Conservation (phyloP, 176 grass and related monocot genomes). For the Carex cristatella region DNA sequence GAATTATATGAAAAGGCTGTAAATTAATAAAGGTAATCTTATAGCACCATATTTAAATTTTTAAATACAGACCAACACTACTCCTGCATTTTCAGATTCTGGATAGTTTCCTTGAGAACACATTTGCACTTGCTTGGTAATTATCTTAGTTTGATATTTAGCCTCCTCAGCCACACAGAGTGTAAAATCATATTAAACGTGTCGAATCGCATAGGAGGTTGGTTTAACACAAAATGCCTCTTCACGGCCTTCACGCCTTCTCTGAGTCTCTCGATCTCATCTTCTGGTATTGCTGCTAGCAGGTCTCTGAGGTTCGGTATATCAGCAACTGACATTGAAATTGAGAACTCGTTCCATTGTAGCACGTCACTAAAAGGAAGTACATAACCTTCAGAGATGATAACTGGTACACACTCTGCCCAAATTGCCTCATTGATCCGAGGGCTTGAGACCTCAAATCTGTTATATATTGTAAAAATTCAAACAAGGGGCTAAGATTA, state of each 20-base stretch:
- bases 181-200: conserved; percentile 77
- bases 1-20: too few relatives aligned
- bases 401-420: conserved; percentile 57
- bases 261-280: conserved; percentile 50
- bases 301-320: conserved; percentile 43
- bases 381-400: conserved; percentile 44
- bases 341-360: conserved; percentile 65
- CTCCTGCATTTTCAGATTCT: too few relatives aligned
- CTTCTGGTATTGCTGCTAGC: conserved; percentile 31
- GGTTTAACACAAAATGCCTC: conserved; percentile 44
- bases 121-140: neutral
- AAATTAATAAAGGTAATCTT: too few relatives aligned
- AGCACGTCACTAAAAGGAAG: conserved; percentile 62
- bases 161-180: conserved; percentile 68
- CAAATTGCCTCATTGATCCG: conserved; percentile 59
- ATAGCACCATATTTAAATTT: too few relatives aligned
- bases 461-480: neutral
- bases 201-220: conserved; percentile 53
- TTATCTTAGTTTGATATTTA: conserved; percentile 35
- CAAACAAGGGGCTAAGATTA: neutral
- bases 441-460: conserved; percentile 63
- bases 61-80: too few relatives aligned
- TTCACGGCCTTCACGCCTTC: conserved; percentile 43
- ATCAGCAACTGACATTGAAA: conserved; percentile 39
- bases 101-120: neutral